These are phyloP conservation scores for Lachancea dasiensis DNA, from an alignment of 805 yeast species.

Conservation along the genomic window DNA sequence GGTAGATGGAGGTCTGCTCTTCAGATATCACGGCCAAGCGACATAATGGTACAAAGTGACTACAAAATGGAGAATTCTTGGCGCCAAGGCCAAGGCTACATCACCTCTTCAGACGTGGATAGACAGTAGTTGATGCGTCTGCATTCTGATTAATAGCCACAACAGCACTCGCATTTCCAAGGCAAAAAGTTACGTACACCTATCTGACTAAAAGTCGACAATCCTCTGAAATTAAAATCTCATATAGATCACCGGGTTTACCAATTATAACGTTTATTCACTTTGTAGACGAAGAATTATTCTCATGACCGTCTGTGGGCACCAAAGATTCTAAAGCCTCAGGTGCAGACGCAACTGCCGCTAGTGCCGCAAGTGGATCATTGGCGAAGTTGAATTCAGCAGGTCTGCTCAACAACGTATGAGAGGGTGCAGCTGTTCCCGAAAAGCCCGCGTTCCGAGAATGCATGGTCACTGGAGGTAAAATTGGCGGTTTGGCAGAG, in stretches of 20 bases:
- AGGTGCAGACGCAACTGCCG: constrained; percentile 35
- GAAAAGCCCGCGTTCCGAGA: neutral
- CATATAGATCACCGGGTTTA: neutral
- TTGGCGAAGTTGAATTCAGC: constrained; percentile 23
- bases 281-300: neutral
- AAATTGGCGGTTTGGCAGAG: neutral
- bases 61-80: too few relatives aligned
- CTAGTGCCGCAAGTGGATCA: constrained; percentile 35
- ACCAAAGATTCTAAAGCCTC: constrained; percentile 16
- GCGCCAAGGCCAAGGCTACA: too few relatives aligned
- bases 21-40: too few relatives aligned
- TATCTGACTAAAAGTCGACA: too few relatives aligned
- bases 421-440: neutral
- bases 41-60: too few relatives aligned
- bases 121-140: too few relatives aligned
- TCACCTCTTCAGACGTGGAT: too few relatives aligned
- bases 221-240: too few relatives aligned
- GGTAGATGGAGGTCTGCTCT: too few relatives aligned
- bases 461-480: constrained; percentile 13
- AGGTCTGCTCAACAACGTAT: neutral
- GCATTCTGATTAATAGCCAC: too few relatives aligned
- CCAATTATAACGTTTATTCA: neutral
- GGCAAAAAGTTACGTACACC: too few relatives aligned
- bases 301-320: constrained; percentile 7
- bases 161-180: too few relatives aligned